Evolutionary conservation across 108 stramenopile species (phyloP).

Genomic region (Pinguiococcus pyrenoidosus): DNA sequence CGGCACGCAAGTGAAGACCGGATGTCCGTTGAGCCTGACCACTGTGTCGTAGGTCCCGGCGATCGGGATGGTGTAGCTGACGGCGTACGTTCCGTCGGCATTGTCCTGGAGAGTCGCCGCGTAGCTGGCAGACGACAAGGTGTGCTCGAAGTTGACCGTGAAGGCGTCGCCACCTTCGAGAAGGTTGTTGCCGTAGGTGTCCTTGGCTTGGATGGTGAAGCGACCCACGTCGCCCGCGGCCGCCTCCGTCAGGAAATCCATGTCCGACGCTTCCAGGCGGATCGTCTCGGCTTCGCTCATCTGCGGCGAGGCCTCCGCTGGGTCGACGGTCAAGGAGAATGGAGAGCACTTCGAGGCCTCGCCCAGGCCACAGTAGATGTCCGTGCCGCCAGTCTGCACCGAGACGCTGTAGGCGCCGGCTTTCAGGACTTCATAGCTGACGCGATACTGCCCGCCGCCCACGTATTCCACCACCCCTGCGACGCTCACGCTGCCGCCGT

Average conservation of each 20-base stretch:
- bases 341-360: conserved; percentile 59
- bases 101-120: conserved; percentile 44
- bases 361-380: conserved; percentile 63
- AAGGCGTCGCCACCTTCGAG: conserved; percentile 49
- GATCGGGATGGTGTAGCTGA: conserved; percentile 54
- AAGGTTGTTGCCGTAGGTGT: conserved; percentile 60
- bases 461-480: conserved; percentile 41
- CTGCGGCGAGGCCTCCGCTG: conserved; percentile 45
- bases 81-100: conserved; percentile 52
- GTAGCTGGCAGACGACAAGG: conserved; percentile 21
- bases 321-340: conserved; percentile 46
- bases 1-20: conserved; percentile 41
- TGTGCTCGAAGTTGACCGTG: conserved; percentile 22
- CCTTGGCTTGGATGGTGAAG: conserved; percentile 58
- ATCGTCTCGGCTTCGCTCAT: conserved; percentile 43
- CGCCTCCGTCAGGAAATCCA: conserved; percentile 50
- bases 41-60: conserved; percentile 50
- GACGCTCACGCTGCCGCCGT: too few species aligned
- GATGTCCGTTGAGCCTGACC: conserved; percentile 37
- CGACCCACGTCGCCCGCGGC: conserved; percentile 51
- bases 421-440: conserved; percentile 49
- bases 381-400: conserved; percentile 54
- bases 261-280: conserved; percentile 24
- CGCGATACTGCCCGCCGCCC: conserved; percentile 47
- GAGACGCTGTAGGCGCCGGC: conserved; percentile 52